Evolutionary conservation across 108 stramenopile species (phyloP), one percentile per base, ranked within the genome.

Genomic region (Thalassiosira profunda): DNA sequence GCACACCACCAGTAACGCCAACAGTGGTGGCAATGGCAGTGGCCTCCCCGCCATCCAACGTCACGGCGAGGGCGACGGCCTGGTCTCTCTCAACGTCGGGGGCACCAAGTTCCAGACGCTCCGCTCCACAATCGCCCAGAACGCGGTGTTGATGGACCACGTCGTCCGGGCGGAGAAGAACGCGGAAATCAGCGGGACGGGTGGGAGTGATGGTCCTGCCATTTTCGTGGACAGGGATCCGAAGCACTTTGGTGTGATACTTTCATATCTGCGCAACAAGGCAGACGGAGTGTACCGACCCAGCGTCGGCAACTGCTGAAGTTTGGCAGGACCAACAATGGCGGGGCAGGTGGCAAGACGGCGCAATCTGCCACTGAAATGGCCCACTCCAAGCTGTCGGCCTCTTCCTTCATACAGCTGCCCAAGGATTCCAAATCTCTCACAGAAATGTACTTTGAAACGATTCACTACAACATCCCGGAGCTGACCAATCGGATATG

Each of bases 181-280:
- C 58, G 20, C 58, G 8, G 84, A 87, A 66, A 29, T 76, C 35
- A 41, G 46, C 20, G 57, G 57, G 10, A 38, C 51, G 9, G 1
- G 30, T 6, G 9, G 23, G 2, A 24, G 40, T 37, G 35, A 52
- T 10, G n/a, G n/a, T n/a, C n/a, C n/a, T n/a, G 76, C 79, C 1
- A 59, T 87, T 14, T 87, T 87, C 53, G 80, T 87, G 52, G 86
- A 87, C 55, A 63, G 83, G 38, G 83, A 87, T 65, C 70, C 81
- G 5, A 82, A 67, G 42, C 81, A 84, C 30, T 87, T 87, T 51
- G 67, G 63, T 9, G 26, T 82, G 12, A 83, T 87, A 36, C 60
- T 87, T 14, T 42, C 63, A 11, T 65, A 84, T 58, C 58, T 87
- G 36, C 71, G 86, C 10, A 87, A 87, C 51, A 63, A 48, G 28